A percentile compares a stretch with the other conserved stretches of the same genome.
These are phyloP conservation scores for Odontarrhena argentea DNA, from an alignment of 345 rosid genomes.

Conservation along the genomic window DNA sequence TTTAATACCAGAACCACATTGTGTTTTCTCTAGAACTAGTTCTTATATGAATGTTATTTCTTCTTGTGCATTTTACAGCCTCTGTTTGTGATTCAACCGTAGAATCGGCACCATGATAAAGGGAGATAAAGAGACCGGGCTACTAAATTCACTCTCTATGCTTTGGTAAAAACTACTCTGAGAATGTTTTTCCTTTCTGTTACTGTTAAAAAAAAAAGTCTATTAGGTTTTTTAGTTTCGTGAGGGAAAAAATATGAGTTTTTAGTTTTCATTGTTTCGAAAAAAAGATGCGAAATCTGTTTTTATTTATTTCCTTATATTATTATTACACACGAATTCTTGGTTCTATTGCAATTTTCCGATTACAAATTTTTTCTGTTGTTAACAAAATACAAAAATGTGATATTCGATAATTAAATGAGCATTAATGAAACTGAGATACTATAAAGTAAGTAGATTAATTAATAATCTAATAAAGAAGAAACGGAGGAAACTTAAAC, in stretches of 20 bases:
- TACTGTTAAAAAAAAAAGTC: conserved; percentile 13
- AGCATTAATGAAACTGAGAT: background rate
- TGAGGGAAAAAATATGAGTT: conserved; percentile 22
- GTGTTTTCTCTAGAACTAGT: background rate
- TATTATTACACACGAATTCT: conserved; percentile 20
- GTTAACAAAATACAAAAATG: background rate
- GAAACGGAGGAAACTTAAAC: conserved; percentile 11
- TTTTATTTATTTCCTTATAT: background rate
- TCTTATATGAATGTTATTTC: background rate
- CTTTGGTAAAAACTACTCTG: conserved; percentile 24
- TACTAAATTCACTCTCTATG: conserved; percentile 17
- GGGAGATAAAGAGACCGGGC: background rate
- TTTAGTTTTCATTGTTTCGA: conserved; percentile 17
- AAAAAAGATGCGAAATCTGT: conserved; percentile 1
- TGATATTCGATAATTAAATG: conserved; percentile 2
- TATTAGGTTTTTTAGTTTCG: conserved; percentile 28
- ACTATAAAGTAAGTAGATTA: background rate
- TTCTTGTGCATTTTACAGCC: conserved; percentile 49
- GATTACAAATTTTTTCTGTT: background rate
- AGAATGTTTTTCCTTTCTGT: conserved; percentile 5
- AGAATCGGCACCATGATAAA: conserved; percentile 35
- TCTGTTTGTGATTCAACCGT: conserved; percentile 73
- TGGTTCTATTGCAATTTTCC: conserved; percentile 8
- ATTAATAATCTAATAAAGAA: background rate
- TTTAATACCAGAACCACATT: background rate